Evolutionary conservation across 257 asterid species (phyloP), one percentile per base, ranked within the genome.

Genomic region (Solanum raphanifolium): DNA sequence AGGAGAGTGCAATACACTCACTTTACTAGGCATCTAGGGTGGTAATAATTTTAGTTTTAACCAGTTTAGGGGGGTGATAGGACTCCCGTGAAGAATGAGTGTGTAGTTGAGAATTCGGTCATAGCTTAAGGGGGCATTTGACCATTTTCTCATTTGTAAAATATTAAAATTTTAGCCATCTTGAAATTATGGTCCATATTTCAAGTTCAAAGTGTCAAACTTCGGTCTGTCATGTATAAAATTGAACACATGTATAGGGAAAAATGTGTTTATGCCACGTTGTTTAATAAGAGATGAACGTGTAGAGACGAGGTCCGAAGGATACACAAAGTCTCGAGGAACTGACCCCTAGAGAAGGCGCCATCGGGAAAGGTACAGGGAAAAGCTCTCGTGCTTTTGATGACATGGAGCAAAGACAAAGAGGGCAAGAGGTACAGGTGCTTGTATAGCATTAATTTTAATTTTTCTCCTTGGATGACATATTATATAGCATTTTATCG

Each of bases 241-340:
- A 8, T 21, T 2, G 1, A 21, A 21, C 6, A 23, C 6, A 0
- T 9, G 2, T 9, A 60, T 62, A 5, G 2, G 16, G 4, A 1
- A 65, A 65, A 65, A 65, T 1, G 2, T 25, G 9, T 25, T 5
- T n/a, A 25, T n/a, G 9, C 0, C 4, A 65, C 4, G 5, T 65
- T 6, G 32, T 11, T 13, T 6, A 1, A 3, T 21, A 60, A 62
- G 13, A 23, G 29, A 60, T 60, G 29, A 10, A 60, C 5, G 29
- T 20, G 15, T 65, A 0, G 3, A 65, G 34, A 25, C 4, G 1
- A 11, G 4, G 1, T 65, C 9, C 0, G 0, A 11, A 11, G 4
- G 4, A 65, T 65, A 12, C 8, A 13, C 8, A 5, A 65, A 65
- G 18, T 10, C 31, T n/a, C 15, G 4, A 60, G 1, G 5, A n/a